Base-by-base conservation (phyloP, 345 rosid species). In the Trapa incisa region DNA sequence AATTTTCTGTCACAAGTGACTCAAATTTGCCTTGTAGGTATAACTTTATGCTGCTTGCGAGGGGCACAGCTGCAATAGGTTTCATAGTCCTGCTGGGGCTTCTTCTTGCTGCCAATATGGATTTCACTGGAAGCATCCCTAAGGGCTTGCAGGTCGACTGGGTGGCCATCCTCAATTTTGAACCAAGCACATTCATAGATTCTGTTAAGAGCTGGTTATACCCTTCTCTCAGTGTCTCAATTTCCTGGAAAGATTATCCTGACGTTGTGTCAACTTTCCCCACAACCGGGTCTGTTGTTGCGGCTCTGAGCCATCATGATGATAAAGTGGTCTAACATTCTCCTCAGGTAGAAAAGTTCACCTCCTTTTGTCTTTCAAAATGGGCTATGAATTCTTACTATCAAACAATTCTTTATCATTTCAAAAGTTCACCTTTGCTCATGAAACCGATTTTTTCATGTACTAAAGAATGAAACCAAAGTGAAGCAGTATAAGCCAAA, bases 41-140 rank as follows among this genome's bases (percentile, higher is more conserved):
- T 73, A 94, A 88, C 76, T 90, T 94, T 76, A 90, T 90, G 99
- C 99, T 97, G 33, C 75, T 94, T 67, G 83, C 92, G 47, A 88
- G 99, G 82, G 97, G 99, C 41, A 83, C 96, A 50, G 96, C 96
- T 42, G 87, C 67, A 70, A 92, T 92, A 35, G 97, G 97, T 58
- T 88, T 88, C 58, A 72, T 80, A 39, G 95, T 86, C 37, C 67
- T 94, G 78, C 86, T 87, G 8, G 99, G 99, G 66, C 77, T 94
- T 73, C 79, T 88, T 66, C 86, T 88, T 33, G 92, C 95, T 42
- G 97, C 97, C 72, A 88, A 88, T 72, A 90, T 90, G 96, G 95
- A 88, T 78, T 88, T 88, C 70, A 71, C 81, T 6, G 95, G 81
- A 71, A 67, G 71, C 73, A 90, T 90, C 39, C 97, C 95, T 0